phyloP scores from a whole-genome alignment of 768 basidiomycete species.

The Serendipita sp. region DNA sequence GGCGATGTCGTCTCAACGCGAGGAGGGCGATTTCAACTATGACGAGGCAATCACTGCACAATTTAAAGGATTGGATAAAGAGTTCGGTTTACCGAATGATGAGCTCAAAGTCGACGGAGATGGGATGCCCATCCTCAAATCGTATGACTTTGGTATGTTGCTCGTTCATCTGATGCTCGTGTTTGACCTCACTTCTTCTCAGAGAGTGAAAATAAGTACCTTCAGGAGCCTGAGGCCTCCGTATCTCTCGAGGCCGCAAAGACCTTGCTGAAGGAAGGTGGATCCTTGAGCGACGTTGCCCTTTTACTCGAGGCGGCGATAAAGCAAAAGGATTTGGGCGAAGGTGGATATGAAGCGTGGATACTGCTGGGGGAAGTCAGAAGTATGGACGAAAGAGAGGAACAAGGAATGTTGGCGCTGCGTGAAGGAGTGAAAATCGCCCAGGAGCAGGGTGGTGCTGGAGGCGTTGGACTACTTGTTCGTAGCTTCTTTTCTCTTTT shows the following conservation, averaged over 20 bases:
- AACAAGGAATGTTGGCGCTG: slow-evolving; percentile 65
- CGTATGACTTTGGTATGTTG: slow-evolving; percentile 63
- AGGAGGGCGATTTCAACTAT: slow-evolving; percentile 44
- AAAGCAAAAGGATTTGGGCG: slow-evolving; percentile 61
- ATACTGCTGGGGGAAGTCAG: slow-evolving; percentile 79
- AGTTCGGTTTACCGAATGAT: slow-evolving; percentile 16
- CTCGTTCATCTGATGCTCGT: background rate
- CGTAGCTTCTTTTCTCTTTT: slow-evolving; percentile 18
- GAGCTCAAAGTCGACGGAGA: slow-evolving; percentile 38
- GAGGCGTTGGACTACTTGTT: slow-evolving; percentile 62
- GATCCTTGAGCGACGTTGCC: slow-evolving; percentile 75
- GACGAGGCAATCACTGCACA: slow-evolving; percentile 39
- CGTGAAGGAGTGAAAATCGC: slow-evolving; percentile 54
- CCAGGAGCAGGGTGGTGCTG: slow-evolving; percentile 39
- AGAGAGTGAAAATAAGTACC: slow-evolving; percentile 62
- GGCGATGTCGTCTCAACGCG: slow-evolving; percentile 51
- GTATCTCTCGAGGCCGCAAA: slow-evolving; percentile 49
- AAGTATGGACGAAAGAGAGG: slow-evolving; percentile 80
- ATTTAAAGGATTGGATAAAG: slow-evolving; percentile 48
- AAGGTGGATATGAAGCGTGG: slow-evolving; percentile 83
- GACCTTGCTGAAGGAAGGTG: slow-evolving; percentile 57
- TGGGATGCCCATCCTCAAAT: slow-evolving; percentile 54
- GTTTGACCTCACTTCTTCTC: slow-evolving; percentile 6
- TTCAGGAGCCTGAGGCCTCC: slow-evolving; percentile 27
- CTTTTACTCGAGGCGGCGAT: slow-evolving; percentile 85